A percentile compares a stretch with the other conserved stretches of the same genome.
Evolutionary conservation across 2,329 filamentous ascomycete genomes (phyloP).

Genomic region (Berkeleyomyces rouxiae): DNA sequence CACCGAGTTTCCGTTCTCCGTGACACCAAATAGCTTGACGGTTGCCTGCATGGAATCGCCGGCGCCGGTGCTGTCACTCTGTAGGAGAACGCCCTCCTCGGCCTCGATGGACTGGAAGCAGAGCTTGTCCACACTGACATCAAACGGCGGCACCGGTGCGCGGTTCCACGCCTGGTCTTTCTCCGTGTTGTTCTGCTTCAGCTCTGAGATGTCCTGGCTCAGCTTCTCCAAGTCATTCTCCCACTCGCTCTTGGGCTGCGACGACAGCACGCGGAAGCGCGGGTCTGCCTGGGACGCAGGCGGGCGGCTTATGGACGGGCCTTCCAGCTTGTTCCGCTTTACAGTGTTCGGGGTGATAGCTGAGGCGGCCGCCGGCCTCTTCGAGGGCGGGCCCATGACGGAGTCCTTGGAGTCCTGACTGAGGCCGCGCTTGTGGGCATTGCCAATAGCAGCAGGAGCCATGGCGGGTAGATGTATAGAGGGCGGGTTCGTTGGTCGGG

Average conservation of each 20-base stretch:
- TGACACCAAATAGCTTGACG: constrained; percentile 88
- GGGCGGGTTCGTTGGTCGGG: background rate
- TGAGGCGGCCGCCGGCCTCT: background rate
- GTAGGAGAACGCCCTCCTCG: constrained; percentile 71
- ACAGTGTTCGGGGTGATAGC: background rate
- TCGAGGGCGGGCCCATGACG: background rate
- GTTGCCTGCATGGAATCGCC: constrained; percentile 33
- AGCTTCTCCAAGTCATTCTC: constrained; percentile 91
- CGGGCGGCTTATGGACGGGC: background rate
- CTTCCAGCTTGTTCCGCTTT: too few species aligned
- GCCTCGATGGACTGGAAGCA: constrained; percentile 91
- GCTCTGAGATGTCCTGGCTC: constrained; percentile 74
- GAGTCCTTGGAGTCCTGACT: constrained; percentile 44
- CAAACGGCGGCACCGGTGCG: constrained; percentile 35
- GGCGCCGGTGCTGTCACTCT: constrained; percentile 28
- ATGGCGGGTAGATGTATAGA: constrained; percentile 21
- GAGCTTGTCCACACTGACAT: constrained; percentile 48
- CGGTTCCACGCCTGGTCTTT: constrained; percentile 85
- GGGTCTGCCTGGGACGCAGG: constrained; percentile 32
- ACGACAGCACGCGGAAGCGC: constrained; percentile 50
- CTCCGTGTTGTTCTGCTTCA: constrained; percentile 77
- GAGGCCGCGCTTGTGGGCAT: constrained; percentile 55
- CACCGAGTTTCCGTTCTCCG: constrained; percentile 68
- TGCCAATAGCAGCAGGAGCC: constrained; percentile 29
- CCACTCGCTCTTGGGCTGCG: constrained; percentile 76